Conservation (phyloP, 73 alveolate species). For the Tetrahymena borealis region DNA sequence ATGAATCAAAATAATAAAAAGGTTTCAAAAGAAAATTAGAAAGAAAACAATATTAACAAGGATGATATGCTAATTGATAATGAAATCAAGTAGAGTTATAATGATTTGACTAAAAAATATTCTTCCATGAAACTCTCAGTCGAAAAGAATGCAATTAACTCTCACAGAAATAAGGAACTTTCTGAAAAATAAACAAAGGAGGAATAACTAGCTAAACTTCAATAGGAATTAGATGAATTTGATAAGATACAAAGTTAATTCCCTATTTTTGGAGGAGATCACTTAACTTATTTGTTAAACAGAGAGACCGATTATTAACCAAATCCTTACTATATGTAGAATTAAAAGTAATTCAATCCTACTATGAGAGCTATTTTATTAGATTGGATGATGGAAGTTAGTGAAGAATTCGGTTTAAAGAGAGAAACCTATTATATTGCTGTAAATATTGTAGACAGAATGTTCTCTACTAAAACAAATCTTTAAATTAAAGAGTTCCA, state of each 20-base stretch:
- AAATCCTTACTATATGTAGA: constrained; percentile 25
- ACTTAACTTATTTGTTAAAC: not conserved
- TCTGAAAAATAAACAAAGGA: not conserved
- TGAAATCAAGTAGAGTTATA: not conserved
- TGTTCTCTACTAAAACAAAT: constrained; percentile 41
- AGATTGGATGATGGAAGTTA: constrained; percentile 97
- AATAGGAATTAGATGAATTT: not conserved
- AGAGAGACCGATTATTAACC: constrained; percentile 34
- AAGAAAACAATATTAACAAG: not conserved
- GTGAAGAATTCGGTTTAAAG: constrained; percentile 72
- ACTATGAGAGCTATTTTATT: constrained; percentile 81
- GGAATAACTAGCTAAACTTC: not conserved
- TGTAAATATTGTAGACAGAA: constrained; percentile 69
- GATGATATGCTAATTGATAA: not conserved
- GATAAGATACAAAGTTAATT: not conserved
- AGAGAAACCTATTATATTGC: constrained; percentile 85
- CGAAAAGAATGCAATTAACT: not conserved
- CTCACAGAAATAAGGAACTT: not conserved
- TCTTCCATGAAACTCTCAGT: not conserved
- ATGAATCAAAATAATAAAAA: too few relatives aligned
- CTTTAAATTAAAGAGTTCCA: constrained; percentile 60
- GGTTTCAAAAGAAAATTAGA: not conserved
- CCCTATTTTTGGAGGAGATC: not conserved
- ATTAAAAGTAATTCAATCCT: constrained; percentile 47
- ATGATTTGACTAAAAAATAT: not conserved